Conservation (phyloP, 2,329 filamentous ascomycete genomes). For the Microdochium nivale region DNA sequence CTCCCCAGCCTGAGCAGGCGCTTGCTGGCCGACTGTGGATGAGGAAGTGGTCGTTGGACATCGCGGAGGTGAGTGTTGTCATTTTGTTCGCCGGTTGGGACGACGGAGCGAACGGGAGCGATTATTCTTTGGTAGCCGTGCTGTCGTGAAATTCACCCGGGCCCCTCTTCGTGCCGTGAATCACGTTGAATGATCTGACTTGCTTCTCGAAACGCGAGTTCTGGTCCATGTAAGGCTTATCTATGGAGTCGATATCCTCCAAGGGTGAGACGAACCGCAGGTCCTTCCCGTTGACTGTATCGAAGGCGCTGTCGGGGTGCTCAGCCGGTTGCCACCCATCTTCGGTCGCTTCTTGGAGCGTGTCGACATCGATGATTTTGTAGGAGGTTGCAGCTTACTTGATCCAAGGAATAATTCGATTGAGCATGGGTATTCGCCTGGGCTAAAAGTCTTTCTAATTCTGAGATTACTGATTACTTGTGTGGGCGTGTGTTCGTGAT, state of each 20-base stretch:
- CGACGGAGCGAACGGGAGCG: background rate
- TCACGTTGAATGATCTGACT: background rate
- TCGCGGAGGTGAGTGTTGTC: background rate
- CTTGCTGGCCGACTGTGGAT: background rate
- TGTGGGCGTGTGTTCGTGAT: no score
- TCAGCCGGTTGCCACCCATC: background rate
- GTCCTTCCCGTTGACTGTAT: background rate
- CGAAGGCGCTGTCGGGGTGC: background rate
- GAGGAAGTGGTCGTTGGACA: background rate
- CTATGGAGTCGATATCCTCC: background rate
- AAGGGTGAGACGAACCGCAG: background rate
- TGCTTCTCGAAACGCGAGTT: background rate
- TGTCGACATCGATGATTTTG: no score
- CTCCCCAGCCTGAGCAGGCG: background rate
- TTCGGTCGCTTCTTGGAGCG: no score
- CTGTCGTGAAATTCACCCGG: background rate
- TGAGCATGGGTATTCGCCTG: no score
- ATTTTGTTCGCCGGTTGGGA: background rate
- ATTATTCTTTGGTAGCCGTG: background rate
- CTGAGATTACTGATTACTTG: no score
- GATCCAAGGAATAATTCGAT: no score
- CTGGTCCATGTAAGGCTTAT: background rate
- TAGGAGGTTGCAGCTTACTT: no score
- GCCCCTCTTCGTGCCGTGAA: background rate
- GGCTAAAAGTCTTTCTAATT: no score